phyloP scores from a whole-genome alignment of 2,329 filamentous ascomycete species.

The Sphaerulina populicola region DNA sequence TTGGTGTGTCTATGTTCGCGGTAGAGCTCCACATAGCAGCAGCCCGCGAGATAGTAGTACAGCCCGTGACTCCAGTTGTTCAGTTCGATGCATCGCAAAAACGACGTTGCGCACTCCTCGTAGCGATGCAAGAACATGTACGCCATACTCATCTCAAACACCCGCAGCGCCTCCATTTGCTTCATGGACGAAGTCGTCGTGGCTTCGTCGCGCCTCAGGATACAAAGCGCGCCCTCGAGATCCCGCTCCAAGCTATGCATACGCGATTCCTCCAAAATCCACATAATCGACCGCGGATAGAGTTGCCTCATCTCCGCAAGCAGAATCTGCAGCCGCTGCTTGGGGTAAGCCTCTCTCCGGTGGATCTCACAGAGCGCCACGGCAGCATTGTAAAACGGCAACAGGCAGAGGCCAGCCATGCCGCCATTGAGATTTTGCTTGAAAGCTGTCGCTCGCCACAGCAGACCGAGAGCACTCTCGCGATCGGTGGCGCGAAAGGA shows the following conservation, averaged over 20 bases:
- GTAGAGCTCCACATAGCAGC: constrained; percentile 73
- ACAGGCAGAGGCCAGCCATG: constrained; percentile 69
- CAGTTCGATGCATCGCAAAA: constrained; percentile 61
- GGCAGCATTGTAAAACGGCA: constrained; percentile 82
- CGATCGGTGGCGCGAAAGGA: constrained; percentile 79
- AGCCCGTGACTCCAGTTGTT: constrained; percentile 87
- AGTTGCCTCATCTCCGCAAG: constrained; percentile 64
- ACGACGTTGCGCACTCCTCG: constrained; percentile 61
- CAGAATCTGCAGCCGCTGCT: constrained; percentile 56
- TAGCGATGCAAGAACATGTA: constrained; percentile 75
- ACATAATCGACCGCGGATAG: constrained; percentile 76
- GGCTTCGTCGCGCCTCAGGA: constrained; percentile 36
- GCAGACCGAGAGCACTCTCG: constrained; percentile 68
- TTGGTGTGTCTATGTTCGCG: constrained; percentile 47
- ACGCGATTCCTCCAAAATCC: constrained; percentile 80
- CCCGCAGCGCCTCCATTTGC: constrained; percentile 75
- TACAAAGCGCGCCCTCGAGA: constrained; percentile 57
- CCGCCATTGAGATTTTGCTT: constrained; percentile 79
- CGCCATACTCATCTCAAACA: constrained; percentile 74
- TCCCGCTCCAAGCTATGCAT: constrained; percentile 60
- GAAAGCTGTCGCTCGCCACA: constrained; percentile 84
- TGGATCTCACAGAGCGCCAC: constrained; percentile 83
- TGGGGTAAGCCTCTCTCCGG: constrained; percentile 59
- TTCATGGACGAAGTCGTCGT: constrained; percentile 58
- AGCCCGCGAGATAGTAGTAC: constrained; percentile 82